phyloP scores from a whole-genome alignment of 129 eudicot genomes.

The Centaurea solstitialis region DNA sequence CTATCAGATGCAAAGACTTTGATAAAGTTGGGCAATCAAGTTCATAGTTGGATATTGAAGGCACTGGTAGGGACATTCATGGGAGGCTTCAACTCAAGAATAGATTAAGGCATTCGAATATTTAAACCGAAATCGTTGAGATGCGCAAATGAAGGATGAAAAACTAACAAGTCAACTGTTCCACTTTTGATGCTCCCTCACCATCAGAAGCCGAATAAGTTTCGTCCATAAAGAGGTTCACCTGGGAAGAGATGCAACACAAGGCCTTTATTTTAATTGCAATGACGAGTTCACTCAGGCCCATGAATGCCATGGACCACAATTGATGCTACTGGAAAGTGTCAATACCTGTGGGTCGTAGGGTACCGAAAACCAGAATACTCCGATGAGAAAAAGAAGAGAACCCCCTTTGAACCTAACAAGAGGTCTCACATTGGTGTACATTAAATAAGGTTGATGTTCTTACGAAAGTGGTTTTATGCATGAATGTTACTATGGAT shows the following conservation, averaged over 20 bases:
- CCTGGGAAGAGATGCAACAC: neutral
- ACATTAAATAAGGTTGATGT: too few species aligned
- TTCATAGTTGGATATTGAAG: neutral
- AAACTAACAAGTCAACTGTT: too few species aligned
- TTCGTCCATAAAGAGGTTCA: neutral
- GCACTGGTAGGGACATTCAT: slow-evolving; percentile 7
- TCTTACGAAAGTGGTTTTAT: too few species aligned
- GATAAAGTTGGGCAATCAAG: neutral
- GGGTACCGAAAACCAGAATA: too few species aligned
- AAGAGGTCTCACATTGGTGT: too few species aligned
- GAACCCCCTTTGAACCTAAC: too few species aligned
- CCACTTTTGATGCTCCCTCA: neutral
- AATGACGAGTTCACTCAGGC: neutral
- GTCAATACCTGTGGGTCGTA: too few species aligned
- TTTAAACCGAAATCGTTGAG: neutral
- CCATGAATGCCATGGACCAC: neutral
- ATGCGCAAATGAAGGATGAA: too few species aligned
- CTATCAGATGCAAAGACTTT: too few species aligned
- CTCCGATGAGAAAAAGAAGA: too few species aligned
- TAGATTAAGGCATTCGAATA: neutral
- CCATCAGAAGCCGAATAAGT: neutral
- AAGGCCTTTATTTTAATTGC: neutral
- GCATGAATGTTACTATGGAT: too few species aligned
- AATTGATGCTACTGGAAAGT: too few species aligned
- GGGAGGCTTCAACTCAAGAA: slow-evolving; percentile 9